phyloP scores from a whole-genome alignment of 2,329 filamentous ascomycete species.

The Alternaria rosae region DNA sequence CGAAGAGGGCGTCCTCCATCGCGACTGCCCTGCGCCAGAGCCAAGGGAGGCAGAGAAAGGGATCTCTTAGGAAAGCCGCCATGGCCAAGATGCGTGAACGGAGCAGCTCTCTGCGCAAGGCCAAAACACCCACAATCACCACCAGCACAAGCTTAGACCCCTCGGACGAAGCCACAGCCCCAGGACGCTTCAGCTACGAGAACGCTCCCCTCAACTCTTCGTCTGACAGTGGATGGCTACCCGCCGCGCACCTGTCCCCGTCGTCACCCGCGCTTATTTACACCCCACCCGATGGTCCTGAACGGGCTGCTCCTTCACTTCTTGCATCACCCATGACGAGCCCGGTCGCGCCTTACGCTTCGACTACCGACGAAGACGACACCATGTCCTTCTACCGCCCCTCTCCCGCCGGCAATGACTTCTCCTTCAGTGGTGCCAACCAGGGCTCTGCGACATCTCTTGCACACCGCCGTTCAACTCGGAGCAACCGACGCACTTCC shows the following conservation, averaged over 20 bases:
- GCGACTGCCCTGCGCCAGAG: slow-evolving; percentile 56
- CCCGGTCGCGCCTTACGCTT: slow-evolving; percentile 68
- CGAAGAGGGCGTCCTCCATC: slow-evolving; percentile 31
- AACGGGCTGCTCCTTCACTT: slow-evolving; percentile 45
- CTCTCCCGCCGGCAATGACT: slow-evolving; percentile 51
- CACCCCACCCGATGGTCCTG: slow-evolving; percentile 3
- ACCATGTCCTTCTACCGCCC: slow-evolving; percentile 66
- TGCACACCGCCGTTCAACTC: slow-evolving; percentile 42
- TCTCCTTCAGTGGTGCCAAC: slow-evolving; percentile 42
- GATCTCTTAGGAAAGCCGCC: slow-evolving; percentile 86
- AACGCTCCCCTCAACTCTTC: slow-evolving; percentile 44
- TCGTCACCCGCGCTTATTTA: slow-evolving; percentile 17
- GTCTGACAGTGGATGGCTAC: slow-evolving; percentile 40
- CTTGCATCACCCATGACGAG: slow-evolving; percentile 55
- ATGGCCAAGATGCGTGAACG: slow-evolving; percentile 65
- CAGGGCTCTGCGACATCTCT: slow-evolving; percentile 31
- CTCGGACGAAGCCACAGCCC: slow-evolving; percentile 26
- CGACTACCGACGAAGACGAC: slow-evolving; percentile 87
- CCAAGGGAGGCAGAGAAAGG: slow-evolving; percentile 72
- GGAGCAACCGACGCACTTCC: slow-evolving; percentile 34
- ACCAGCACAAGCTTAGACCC: slow-evolving; percentile 27
- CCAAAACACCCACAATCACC: slow-evolving; percentile 25
- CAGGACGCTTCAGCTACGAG: slow-evolving; percentile 51
- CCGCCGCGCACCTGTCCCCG: slow-evolving; percentile 23
- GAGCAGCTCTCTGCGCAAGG: slow-evolving; percentile 38